A percentile compares a stretch with the other conserved stretches of the same genome.
Evolutionary conservation across 2,329 filamentous ascomycete genomes (phyloP).

Genomic region (Remersonia thermophila): DNA sequence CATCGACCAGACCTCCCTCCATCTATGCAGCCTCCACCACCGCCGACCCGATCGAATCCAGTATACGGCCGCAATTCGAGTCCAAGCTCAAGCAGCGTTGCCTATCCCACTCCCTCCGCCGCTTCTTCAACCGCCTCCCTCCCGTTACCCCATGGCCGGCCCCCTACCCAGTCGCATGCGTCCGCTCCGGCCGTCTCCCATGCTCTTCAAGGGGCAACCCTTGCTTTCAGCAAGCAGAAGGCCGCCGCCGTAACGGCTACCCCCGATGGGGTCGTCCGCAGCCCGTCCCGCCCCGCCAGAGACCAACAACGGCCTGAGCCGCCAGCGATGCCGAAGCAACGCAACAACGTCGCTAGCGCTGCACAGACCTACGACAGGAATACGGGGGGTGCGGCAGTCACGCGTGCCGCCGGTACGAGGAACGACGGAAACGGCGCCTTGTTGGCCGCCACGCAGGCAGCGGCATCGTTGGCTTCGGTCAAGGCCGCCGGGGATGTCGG

Average conservation of each 20-base stretch:
- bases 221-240: conserved; percentile 33
- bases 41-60: conserved; percentile 5
- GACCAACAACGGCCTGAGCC: too few relatives aligned
- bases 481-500: conserved; percentile 6
- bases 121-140: too few relatives aligned
- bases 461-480: conserved; percentile 21
- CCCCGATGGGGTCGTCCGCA: too few relatives aligned
- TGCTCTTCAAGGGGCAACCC: conserved; percentile 42
- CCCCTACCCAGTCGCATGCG: conserved; percentile 2
- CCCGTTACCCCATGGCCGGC: too few relatives aligned
- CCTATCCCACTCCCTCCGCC: too few relatives aligned
- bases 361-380: too few relatives aligned
- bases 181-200: conserved; percentile 10
- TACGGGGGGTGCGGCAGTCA: too few relatives aligned
- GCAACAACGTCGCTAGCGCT: too few relatives aligned
- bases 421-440: conserved; percentile 9
- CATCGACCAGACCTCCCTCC: neutral
- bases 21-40: conserved; percentile 9
- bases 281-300: too few relatives aligned
- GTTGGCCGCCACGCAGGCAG: conserved; percentile 24
- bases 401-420: too few relatives aligned
- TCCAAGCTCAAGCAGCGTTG: too few relatives aligned
- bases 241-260: conserved; percentile 1
- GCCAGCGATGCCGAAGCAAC: too few relatives aligned
- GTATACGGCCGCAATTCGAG: conserved; percentile 1